Conservation (phyloP, 257 asterid genomes). For the Rhazya stricta region DNA sequence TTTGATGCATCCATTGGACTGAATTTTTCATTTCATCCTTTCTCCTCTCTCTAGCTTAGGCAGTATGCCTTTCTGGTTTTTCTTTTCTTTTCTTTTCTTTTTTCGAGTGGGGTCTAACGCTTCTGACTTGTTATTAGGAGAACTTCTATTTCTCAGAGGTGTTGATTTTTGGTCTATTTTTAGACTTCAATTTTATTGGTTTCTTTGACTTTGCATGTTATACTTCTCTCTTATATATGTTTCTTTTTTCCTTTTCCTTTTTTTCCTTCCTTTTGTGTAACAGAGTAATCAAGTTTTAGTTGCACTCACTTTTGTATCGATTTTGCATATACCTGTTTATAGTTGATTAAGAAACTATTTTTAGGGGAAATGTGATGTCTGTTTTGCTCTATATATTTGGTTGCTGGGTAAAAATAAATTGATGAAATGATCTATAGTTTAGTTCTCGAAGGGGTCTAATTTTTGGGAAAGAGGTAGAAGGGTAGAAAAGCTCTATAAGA, state of each 20-base stretch:
- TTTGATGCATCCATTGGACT: background rate
- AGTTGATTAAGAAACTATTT: background rate
- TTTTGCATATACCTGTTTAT: background rate
- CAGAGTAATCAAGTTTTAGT: background rate
- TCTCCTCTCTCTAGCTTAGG: background rate
- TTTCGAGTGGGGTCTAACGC: background rate
- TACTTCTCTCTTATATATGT: background rate
- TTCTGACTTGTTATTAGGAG: background rate
- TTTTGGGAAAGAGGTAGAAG: background rate
- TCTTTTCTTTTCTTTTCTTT: too few species aligned
- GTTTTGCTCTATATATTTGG: background rate
- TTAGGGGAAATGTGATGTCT: background rate
- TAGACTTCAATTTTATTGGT: background rate
- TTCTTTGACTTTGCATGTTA: background rate
- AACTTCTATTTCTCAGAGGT: background rate
- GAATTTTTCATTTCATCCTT: background rate
- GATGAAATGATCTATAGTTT: conserved; percentile 1
- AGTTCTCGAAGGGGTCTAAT: background rate
- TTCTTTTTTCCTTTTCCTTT: too few species aligned
- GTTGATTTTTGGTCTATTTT: background rate
- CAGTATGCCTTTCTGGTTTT: background rate
- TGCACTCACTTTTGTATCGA: background rate
- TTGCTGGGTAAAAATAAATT: background rate
- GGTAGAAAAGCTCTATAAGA: background rate
- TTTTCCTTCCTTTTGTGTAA: too few species aligned